Evolutionary conservation across 1,284 basidiomycete genomes (phyloP).

Genomic region (Boletus sp.): DNA sequence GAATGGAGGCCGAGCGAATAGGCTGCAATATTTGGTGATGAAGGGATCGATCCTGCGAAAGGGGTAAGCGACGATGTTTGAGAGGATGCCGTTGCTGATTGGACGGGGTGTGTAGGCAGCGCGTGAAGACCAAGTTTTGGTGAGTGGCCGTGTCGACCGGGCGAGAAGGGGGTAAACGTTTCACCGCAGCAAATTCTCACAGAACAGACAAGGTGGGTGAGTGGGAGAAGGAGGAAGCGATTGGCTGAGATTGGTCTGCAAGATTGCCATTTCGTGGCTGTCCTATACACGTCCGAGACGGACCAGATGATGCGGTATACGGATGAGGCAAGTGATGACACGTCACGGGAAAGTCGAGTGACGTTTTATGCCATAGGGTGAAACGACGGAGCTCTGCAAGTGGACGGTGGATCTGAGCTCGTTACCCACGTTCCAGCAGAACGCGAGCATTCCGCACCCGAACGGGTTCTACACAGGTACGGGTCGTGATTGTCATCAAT

Average conservation of each 20-base stretch:
- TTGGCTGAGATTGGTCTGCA: conserved; percentile 12
- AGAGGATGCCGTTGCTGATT: conserved; percentile 27
- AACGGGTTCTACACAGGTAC: conserved; percentile 79
- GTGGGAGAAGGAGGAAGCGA: neutral
- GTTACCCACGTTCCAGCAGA: conserved; percentile 74
- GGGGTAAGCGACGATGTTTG: conserved; percentile 51
- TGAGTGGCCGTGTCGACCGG: conserved; percentile 37
- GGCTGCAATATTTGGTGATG: conserved; percentile 79
- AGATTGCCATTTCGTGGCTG: conserved; percentile 79
- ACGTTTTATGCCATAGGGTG: conserved; percentile 48
- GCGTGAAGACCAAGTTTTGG: conserved; percentile 80
- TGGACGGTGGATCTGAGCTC: conserved; percentile 83
- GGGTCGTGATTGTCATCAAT: neutral
- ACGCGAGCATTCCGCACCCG: conserved; percentile 53
- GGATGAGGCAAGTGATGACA: conserved; percentile 59
- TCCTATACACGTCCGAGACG: conserved; percentile 73
- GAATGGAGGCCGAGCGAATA: conserved; percentile 38
- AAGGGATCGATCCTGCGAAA: conserved; percentile 84
- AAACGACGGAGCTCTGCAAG: conserved; percentile 75
- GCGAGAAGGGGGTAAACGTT: conserved; percentile 23
- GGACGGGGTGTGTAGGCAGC: conserved; percentile 53
- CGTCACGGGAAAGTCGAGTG: conserved; percentile 18
- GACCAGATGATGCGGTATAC: conserved; percentile 79
- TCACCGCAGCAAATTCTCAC: conserved; percentile 69
- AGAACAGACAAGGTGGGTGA: conserved; percentile 59